Evolutionary conservation across 2,329 filamentous ascomycete species (phyloP), one percentile per base, ranked within the genome.

Genomic region (Trichoderma koningiopsis): DNA sequence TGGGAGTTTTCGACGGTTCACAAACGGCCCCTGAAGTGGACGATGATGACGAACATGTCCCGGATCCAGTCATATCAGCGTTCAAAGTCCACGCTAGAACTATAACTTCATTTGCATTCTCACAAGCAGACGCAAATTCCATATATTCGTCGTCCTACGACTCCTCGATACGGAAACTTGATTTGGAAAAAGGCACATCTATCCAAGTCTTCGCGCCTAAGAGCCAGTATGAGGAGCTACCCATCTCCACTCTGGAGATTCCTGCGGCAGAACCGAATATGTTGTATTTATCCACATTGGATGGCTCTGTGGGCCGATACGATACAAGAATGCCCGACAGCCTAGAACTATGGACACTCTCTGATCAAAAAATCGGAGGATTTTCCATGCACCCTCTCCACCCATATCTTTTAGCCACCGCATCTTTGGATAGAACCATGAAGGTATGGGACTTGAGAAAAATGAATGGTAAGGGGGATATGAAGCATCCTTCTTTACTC

Each of bases 341-440:
- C 7, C 84, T 88, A 3, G 87, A 93, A 19, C 82, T 92, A 1
- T 96, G 93, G 87, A 85, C 88, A 10, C 83, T 98, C 0, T 92
- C 90, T 0, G 94, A 96, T 65, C 94, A 97, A 79, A 99, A 99
- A 77, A 97, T 99, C 66, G 96, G 96, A 22, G 96, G 96, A 0
- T 98, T 98, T 79, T 92, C 91, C 0, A 80, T 97, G 2, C 90
- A 96, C 74, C 95, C 96, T 0, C 79, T 90, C 0, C 87, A 93
- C 2, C 90, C 94, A 0, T 92, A 98, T 76, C 87, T 97, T 4
- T 81, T 97, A 0, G 93, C 94, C 0, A 98, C 96, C 0, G 96
- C 94, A 0, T 96, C 93, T 0, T 84, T 99, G 0, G 96, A 99
- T 77, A 88, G 95, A 3, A 96, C 91, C 0, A 82, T 99, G 75